A percentile compares a stretch with the other conserved stretches of the same genome.
Conservation (phyloP, 108 stramenopile species). For the Aurantiochytrium sp. region DNA sequence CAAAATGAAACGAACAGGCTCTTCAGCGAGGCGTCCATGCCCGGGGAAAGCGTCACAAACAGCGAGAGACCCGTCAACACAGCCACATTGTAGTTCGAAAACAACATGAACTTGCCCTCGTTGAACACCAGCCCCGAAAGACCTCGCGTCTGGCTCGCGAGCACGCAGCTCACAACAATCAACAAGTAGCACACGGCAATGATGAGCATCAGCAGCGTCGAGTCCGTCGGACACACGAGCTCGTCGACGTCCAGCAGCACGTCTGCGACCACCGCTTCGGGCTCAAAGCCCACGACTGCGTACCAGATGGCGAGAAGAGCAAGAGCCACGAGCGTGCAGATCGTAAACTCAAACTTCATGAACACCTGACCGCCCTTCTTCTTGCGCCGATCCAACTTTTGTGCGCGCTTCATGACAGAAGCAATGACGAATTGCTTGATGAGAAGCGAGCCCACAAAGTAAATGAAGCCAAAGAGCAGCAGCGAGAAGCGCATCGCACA, state of each 20-base stretch:
- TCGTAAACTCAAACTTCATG: background rate
- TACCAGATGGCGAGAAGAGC: background rate
- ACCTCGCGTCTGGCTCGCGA: background rate
- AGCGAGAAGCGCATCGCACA: background rate
- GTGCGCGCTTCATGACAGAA: background rate
- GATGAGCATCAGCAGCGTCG: background rate
- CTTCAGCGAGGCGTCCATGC: too few relatives aligned
- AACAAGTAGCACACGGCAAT: background rate
- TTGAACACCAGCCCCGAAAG: background rate
- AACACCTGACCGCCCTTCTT: background rate
- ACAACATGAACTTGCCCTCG: background rate
- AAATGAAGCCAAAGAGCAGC: background rate
- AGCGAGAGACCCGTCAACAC: background rate
- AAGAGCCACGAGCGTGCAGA: background rate
- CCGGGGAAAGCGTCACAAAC: background rate
- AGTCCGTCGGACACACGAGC: background rate
- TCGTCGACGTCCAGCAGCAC: background rate
- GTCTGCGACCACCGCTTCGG: too few relatives aligned
- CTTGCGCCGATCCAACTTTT: background rate
- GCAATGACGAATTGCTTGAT: background rate
- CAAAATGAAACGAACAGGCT: background rate
- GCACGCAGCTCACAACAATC: background rate
- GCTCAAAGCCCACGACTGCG: background rate
- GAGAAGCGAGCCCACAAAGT: background rate
- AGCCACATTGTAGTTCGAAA: background rate